Evolutionary conservation across 371 early-diverging fungal genomes (phyloP).

Genomic region (Rhizopus sp.): DNA sequence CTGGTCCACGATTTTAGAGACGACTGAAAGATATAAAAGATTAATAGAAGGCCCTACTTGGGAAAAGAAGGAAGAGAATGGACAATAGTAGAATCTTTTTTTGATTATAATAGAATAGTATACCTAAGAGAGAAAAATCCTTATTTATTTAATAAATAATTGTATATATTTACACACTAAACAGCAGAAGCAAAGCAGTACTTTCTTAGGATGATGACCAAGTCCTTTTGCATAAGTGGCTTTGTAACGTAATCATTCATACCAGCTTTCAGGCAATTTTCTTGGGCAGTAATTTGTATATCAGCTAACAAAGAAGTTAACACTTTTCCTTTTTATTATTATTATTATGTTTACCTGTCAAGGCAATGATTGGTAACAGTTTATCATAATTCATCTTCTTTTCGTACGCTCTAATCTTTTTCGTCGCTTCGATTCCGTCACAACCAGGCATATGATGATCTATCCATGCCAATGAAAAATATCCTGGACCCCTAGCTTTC

Average conservation of each 20-base stretch:
- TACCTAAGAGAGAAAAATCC: not conserved
- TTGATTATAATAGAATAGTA: not conserved
- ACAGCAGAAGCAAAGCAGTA: constrained; percentile 19
- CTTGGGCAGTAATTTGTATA: constrained; percentile 54
- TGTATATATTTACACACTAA: not conserved
- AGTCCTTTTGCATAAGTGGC: constrained; percentile 47
- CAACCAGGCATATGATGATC: constrained; percentile 56
- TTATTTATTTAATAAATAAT: not conserved
- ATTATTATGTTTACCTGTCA: constrained; percentile 32
- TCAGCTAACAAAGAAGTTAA: constrained; percentile 36
- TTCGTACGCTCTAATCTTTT: constrained; percentile 36
- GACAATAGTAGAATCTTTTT: too few relatives aligned
- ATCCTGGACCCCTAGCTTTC: constrained; percentile 35
- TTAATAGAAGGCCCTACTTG: constrained; percentile 36
- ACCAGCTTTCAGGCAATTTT: constrained; percentile 55
- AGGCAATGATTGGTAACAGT: constrained; percentile 43
- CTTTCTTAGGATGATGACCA: constrained; percentile 37
- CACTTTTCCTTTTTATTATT: not conserved
- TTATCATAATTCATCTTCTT: constrained; percentile 20
- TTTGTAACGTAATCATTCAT: constrained; percentile 60
- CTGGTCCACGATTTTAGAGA: constrained; percentile 39
- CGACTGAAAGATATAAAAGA: constrained; percentile 37
- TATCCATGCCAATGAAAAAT: constrained; percentile 44
- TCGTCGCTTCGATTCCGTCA: constrained; percentile 48
- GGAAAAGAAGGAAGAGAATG: constrained; percentile 14